Percentiles rank a stretch among this genome's conserved stretches.
Evolutionary conservation across 768 basidiomycete genomes (phyloP).

Genomic region (Suillus variegatus): DNA sequence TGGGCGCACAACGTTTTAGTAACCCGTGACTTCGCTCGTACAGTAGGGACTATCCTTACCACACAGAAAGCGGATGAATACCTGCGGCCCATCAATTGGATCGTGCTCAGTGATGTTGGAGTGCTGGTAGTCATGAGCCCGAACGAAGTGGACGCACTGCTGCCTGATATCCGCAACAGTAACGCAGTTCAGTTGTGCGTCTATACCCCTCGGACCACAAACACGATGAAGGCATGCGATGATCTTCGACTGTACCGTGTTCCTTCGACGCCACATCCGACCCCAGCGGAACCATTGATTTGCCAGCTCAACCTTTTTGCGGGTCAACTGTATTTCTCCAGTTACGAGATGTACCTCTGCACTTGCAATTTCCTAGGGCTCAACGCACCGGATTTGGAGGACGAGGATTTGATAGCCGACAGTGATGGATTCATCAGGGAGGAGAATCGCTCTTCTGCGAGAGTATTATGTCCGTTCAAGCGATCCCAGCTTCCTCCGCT

Average conservation of each 20-base stretch:
- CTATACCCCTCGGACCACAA: slow-evolving; percentile 41
- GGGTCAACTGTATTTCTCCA: slow-evolving; percentile 33
- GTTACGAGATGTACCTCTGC: slow-evolving; percentile 27
- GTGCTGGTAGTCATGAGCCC: slow-evolving; percentile 43
- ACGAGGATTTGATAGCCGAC: slow-evolving; percentile 9
- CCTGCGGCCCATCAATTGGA: slow-evolving; percentile 32
- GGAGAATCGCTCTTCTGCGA: slow-evolving; percentile 12
- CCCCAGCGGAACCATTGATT: background rate
- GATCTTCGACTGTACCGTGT: slow-evolving; percentile 21
- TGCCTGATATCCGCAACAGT: slow-evolving; percentile 36
- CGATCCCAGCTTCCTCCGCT: slow-evolving; percentile 24
- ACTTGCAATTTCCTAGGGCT: slow-evolving; percentile 30
- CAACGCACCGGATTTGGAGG: slow-evolving; percentile 18
- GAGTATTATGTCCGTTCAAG: slow-evolving; percentile 5
- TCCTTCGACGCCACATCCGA: slow-evolving; percentile 9
- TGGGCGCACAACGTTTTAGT: slow-evolving; percentile 22
- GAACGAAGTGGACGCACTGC: slow-evolving; percentile 38
- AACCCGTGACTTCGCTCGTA: slow-evolving; percentile 20
- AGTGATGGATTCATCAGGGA: slow-evolving; percentile 25
- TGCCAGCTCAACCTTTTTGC: slow-evolving; percentile 32
- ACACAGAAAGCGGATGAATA: slow-evolving; percentile 16
- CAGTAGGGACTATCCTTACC: slow-evolving; percentile 8
- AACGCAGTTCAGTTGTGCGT: slow-evolving; percentile 39
- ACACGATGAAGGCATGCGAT: slow-evolving; percentile 39
- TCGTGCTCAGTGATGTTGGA: slow-evolving; percentile 17